A percentile compares a stretch with the other conserved stretches of the same genome.
These are phyloP conservation scores for Pseudogymnoascus verrucosus DNA, from an alignment of 2,329 filamentous ascomycete genomes.

Conservation along the genomic window DNA sequence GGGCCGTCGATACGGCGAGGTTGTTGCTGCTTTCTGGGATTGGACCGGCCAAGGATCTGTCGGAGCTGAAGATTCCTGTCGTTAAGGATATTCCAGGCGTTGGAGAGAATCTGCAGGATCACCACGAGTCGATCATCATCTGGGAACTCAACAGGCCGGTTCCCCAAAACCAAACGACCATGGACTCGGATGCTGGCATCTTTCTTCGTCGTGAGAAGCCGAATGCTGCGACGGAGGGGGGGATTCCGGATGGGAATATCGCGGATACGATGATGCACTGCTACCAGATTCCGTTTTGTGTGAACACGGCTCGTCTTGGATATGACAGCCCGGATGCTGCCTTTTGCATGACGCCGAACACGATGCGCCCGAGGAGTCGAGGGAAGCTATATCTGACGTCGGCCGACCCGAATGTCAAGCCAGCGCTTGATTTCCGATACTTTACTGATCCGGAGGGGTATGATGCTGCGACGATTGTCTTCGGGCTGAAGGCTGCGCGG, in stretches of 20 bases:
- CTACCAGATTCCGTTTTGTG: conserved; percentile 88
- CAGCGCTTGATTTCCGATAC: conserved; percentile 48
- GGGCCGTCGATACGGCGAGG: conserved; percentile 31
- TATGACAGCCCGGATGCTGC: conserved; percentile 46
- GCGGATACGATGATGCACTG: conserved; percentile 95
- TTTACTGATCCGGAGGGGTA: conserved; percentile 49
- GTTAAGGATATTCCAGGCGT: conserved; percentile 28
- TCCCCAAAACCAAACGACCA: conserved; percentile 29
- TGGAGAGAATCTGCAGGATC: conserved; percentile 30
- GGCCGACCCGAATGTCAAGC: conserved; percentile 33
- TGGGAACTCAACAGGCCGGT: conserved; percentile 36
- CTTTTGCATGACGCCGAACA: conserved; percentile 46
- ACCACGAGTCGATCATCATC: conserved; percentile 39
- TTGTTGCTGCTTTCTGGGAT: conserved; percentile 34
- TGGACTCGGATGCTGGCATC: conserved; percentile 46
- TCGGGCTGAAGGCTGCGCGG: conserved; percentile 28
- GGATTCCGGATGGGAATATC: conserved; percentile 58
- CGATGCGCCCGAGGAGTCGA: conserved; percentile 53
- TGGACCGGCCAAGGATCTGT: conserved; percentile 26
- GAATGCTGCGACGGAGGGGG: conserved; percentile 49
- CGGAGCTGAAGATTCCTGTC: conserved; percentile 26
- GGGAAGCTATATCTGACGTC: conserved; percentile 50
- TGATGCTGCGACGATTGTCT: conserved; percentile 40
- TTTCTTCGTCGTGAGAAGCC: conserved; percentile 72
- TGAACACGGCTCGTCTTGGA: conserved; percentile 75